Conservation (phyloP, 2,329 filamentous ascomycete species). For the Alternaria sp. region DNA sequence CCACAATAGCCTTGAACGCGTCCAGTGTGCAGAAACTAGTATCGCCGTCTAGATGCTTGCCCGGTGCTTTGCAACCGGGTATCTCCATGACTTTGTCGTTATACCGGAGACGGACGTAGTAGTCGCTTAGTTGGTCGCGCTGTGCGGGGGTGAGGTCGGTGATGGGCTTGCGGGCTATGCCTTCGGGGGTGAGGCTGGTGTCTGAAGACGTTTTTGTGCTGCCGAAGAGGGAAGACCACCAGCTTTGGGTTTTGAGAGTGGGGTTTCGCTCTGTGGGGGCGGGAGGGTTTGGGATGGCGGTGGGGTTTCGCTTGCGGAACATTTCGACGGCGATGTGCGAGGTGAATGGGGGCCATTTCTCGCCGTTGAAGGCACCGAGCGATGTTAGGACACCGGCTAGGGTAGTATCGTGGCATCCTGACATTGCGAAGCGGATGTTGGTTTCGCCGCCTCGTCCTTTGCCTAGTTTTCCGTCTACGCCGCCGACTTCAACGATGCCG, state of each 20-base stretch:
- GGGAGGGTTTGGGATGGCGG: not conserved
- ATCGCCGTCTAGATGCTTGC: slow-evolving; percentile 86
- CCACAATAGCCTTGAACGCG: slow-evolving; percentile 90
- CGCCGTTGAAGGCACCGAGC: slow-evolving; percentile 76
- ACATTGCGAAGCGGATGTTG: slow-evolving; percentile 75
- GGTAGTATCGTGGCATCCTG: slow-evolving; percentile 93
- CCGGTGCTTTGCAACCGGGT: slow-evolving; percentile 76
- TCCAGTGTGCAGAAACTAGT: slow-evolving; percentile 90
- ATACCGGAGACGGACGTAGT: slow-evolving; percentile 89
- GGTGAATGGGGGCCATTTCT: slow-evolving; percentile 89
- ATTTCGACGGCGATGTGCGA: slow-evolving; percentile 91
- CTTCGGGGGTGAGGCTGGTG: slow-evolving; percentile 25
- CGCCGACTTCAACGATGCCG: slow-evolving; percentile 50
- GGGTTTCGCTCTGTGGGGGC: slow-evolving; percentile 3
- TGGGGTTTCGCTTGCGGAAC: slow-evolving; percentile 64
- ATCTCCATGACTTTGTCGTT: slow-evolving; percentile 84
- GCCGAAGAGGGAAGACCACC: slow-evolving; percentile 49
- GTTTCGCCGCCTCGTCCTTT: slow-evolving; percentile 56
- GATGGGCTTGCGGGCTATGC: slow-evolving; percentile 67
- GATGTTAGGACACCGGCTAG: slow-evolving; percentile 79
- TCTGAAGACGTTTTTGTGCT: slow-evolving; percentile 20
- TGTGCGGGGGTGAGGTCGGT: slow-evolving; percentile 64
- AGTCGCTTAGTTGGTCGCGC: slow-evolving; percentile 68
- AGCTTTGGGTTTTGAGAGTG: slow-evolving; percentile 30
- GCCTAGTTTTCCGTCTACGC: slow-evolving; percentile 40